Conservation (phyloP, 1,284 basidiomycete genomes). For the Trametes sp. region DNA sequence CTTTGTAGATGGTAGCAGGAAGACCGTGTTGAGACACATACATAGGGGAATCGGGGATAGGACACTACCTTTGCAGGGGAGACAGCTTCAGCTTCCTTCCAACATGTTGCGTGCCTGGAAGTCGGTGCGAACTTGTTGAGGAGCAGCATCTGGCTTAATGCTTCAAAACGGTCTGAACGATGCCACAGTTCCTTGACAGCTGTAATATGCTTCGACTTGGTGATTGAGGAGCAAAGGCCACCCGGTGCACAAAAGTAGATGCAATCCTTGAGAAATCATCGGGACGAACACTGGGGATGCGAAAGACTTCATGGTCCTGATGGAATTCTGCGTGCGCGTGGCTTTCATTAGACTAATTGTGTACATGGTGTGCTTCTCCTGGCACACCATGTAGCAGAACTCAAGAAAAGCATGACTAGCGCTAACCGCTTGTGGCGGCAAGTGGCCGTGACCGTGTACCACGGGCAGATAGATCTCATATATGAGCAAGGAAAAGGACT, state of each 20-base stretch:
- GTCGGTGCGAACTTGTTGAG: constrained; percentile 8
- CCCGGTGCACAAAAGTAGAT: constrained; percentile 17
- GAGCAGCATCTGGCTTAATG: constrained; percentile 28
- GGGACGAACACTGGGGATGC: constrained; percentile 14
- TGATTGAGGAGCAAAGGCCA: constrained; percentile 34
- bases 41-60: no score
- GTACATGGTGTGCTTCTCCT: background rate
- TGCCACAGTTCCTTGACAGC: constrained; percentile 36
- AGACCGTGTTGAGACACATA: no score
- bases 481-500: background rate
- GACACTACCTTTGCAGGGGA: no score
- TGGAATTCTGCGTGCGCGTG: constrained; percentile 17
- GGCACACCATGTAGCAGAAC: background rate
- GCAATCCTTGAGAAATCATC: constrained; percentile 28
- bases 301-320: constrained; percentile 24
- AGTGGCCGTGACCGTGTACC: background rate
- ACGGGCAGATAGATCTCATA: background rate
- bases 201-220: constrained; percentile 31
- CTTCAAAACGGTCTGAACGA: constrained; percentile 23
- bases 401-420: background rate
- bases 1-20: no score
- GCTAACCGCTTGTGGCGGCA: background rate
- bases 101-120: constrained; percentile 26
- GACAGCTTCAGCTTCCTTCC: background rate
- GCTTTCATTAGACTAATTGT: background rate